Base-by-base conservation (phyloP, 495 filamentous ascomycete genomes). In the Penicillium manginii region DNA sequence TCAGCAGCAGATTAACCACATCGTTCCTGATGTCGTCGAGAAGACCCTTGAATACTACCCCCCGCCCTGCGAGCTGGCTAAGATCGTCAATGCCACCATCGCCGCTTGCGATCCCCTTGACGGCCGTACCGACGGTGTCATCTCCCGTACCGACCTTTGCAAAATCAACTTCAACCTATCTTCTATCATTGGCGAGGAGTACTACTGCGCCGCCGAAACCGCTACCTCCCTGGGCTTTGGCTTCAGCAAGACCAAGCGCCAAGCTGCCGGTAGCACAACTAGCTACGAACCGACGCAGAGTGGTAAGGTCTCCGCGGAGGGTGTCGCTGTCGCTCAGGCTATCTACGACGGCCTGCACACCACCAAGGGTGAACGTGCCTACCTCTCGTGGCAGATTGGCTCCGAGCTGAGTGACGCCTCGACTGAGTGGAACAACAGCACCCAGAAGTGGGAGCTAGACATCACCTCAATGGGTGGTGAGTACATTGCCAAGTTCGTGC, bases 101-200 rank as follows among this genome's bases (percentile, higher is more conserved):
- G 66, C 72, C 3, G 76, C 77, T 22, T 85, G 82, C 21, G 83
- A 85, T 54, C 63, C 71, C 39, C 68, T 84, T 11, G 83, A 84
- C 54, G 83, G 83, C 4, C 70, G 70, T 33, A 73, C 69, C 6
- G 83, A 85, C 57, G 82, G 80, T 19, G 82, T 85, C 11, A 68
- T 84, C 40, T 72, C 78, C 23, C 71, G 81, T 6, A 75, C 78
- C 1, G 81, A 84, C 53, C 75, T 83, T 32, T 84, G 82, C 74
- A 72, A 68, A 51, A 65, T 80, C 4, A 55, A 74, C 51, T 80
- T 78, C 61, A 73, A 82, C 57, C 62, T 81, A 47, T 73, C 65
- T 47, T 67, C 66, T 19, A 74, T 75, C 48, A 69, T 84, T 40
- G 81, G 82, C 35, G 62, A 74, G 43, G 50, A 74, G 9, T 85